phyloP scores from a whole-genome alignment of 495 filamentous ascomycete species.

The Podospora tetraspora region DNA sequence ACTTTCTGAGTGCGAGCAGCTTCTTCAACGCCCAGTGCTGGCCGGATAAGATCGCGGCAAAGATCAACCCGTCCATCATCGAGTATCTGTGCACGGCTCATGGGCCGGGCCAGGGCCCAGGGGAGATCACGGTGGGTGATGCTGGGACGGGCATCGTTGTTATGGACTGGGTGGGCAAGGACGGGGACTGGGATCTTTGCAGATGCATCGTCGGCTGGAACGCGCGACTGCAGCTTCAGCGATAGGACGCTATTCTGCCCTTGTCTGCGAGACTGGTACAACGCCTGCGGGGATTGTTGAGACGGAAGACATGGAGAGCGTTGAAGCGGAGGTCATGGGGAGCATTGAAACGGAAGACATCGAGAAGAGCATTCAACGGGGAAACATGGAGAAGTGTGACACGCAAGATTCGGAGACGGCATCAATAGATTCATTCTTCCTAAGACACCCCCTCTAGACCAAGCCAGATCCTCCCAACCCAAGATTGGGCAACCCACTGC shows the following conservation, averaged over 20 bases:
- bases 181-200: slow-evolving; percentile 91
- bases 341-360: not conserved
- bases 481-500: not conserved
- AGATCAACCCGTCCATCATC: slow-evolving; percentile 83
- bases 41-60: slow-evolving; percentile 90
- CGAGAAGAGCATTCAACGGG: not conserved
- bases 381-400: not conserved
- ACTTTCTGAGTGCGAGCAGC: slow-evolving; percentile 85
- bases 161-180: slow-evolving; percentile 84
- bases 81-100: slow-evolving; percentile 72
- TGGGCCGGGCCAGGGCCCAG: slow-evolving; percentile 40
- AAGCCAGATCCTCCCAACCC: not conserved
- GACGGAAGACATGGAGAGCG: not conserved
- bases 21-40: slow-evolving; percentile 90
- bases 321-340: not conserved
- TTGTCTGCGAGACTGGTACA: not conserved
- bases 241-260: slow-evolving; percentile 17
- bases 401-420: not conserved
- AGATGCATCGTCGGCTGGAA: slow-evolving; percentile 91
- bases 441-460: not conserved
- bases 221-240: slow-evolving; percentile 56
- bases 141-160: slow-evolving; percentile 88
- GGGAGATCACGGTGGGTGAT: slow-evolving; percentile 53
- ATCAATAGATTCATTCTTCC: slow-evolving; percentile 1
- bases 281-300: not conserved